Conservation (phyloP, 2,329 filamentous ascomycete species). For the Onygenales sp. region DNA sequence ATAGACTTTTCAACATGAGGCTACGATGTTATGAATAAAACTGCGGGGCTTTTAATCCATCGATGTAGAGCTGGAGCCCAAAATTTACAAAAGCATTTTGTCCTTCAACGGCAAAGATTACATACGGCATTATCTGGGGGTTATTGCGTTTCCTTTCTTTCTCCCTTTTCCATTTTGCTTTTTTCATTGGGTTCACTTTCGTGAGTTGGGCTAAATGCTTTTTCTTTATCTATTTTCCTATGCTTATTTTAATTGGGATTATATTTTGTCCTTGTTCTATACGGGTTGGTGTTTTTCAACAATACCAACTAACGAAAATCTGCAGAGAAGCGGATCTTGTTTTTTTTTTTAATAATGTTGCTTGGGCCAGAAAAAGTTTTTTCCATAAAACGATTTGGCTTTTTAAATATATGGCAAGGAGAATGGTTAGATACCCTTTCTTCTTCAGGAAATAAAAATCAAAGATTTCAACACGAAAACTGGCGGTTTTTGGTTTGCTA, state of each 20-base stretch:
- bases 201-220: not conserved
- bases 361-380: not conserved
- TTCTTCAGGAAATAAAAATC: not conserved
- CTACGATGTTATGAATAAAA: conserved; percentile 53
- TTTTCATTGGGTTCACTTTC: not conserved
- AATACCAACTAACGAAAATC: not conserved
- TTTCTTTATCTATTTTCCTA: not conserved
- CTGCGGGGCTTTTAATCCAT: conserved; percentile 28
- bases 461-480: conserved; percentile 1
- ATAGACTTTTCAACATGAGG: conserved; percentile 46
- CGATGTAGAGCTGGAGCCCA: conserved; percentile 34
- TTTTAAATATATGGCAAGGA: not conserved
- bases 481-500: too few species aligned
- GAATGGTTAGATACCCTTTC: not conserved
- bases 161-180: not conserved
- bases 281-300: conserved; percentile 2
- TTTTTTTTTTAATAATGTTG: not conserved
- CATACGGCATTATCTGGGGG: conserved; percentile 2
- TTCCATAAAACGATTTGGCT: not conserved
- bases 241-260: not conserved
- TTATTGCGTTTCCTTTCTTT: not conserved
- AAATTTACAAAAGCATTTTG: conserved; percentile 20
- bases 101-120: conserved; percentile 52
- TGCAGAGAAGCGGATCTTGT: not conserved
- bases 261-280: not conserved